Percentiles rank a stretch among this genome's conserved stretches.
Evolutionary conservation across 192 early-diverging fungal species (phyloP).

Genomic region (Backusella westeae): DNA sequence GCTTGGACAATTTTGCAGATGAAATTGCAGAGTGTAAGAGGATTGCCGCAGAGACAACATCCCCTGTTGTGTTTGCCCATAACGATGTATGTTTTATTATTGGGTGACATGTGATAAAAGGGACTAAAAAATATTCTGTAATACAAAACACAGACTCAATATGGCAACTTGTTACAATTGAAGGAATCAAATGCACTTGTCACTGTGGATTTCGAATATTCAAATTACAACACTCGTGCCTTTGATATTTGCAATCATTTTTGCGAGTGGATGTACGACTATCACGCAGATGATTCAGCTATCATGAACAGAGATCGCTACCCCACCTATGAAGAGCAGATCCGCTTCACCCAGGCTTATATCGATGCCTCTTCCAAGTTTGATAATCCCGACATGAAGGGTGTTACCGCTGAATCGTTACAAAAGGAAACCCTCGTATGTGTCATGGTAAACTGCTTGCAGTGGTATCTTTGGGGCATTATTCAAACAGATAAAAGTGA

Average conservation of each 20-base stretch:
- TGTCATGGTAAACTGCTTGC: conserved; percentile 52
- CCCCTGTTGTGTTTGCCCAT: conserved; percentile 81
- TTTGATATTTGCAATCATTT: conserved; percentile 83
- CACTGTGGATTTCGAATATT: conserved; percentile 78
- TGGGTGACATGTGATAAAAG: background rate
- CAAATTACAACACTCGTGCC: conserved; percentile 73
- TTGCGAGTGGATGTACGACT: conserved; percentile 85
- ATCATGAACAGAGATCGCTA: conserved; percentile 43
- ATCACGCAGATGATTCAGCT: conserved; percentile 54
- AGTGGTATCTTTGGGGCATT: conserved; percentile 81
- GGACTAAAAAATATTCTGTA: background rate
- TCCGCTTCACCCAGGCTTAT: conserved; percentile 64
- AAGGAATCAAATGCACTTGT: conserved; percentile 59
- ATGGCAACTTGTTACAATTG: conserved; percentile 79
- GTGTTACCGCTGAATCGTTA: conserved; percentile 24
- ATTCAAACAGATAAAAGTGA: conserved; percentile 70
- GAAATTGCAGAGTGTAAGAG: conserved; percentile 50
- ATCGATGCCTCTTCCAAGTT: conserved; percentile 26
- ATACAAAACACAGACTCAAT: conserved; percentile 58
- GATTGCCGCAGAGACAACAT: conserved; percentile 33
- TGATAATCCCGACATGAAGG: background rate
- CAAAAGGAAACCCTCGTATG: conserved; percentile 41
- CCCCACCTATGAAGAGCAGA: conserved; percentile 55
- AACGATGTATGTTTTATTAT: conserved; percentile 61
- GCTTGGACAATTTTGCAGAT: conserved; percentile 44